These are phyloP conservation scores for Biscogniauxia marginata DNA, from an alignment of 2,329 filamentous ascomycete species.

Conservation along the genomic window DNA sequence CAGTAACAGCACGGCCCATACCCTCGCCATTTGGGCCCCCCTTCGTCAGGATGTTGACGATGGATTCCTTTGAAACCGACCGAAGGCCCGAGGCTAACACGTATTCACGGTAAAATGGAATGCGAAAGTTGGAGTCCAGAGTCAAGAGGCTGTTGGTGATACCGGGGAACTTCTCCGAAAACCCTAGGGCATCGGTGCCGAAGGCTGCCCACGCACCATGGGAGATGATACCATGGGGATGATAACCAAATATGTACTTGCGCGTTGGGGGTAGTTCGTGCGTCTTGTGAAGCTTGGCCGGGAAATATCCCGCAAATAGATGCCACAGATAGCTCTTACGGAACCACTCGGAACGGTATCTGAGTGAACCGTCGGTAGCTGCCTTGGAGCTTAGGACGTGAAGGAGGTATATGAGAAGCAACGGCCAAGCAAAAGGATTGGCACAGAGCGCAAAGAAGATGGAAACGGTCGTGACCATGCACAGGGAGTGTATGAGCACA, in stretches of 20 bases:
- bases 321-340: constrained; percentile 77
- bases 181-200: constrained; percentile 84
- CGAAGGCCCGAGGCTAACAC: constrained; percentile 83
- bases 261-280: constrained; percentile 73
- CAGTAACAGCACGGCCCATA: constrained; percentile 93
- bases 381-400: constrained; percentile 80
- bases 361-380: constrained; percentile 71
- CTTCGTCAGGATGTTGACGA: constrained; percentile 80
- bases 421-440: constrained; percentile 88
- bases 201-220: constrained; percentile 95
- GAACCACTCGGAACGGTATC: constrained; percentile 71
- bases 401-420: constrained; percentile 72
- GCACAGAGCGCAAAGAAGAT: constrained; percentile 89
- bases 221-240: constrained; percentile 95
- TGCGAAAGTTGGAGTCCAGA: constrained; percentile 91
- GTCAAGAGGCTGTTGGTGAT: constrained; percentile 94
- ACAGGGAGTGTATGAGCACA: constrained; percentile 71
- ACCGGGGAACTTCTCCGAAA: constrained; percentile 83
- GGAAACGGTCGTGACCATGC: constrained; percentile 68
- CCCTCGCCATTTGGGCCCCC: constrained; percentile 77
- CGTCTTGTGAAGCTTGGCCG: constrained; percentile 82
- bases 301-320: constrained; percentile 90
- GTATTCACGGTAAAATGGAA: constrained; percentile 93
- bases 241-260: constrained; percentile 97
- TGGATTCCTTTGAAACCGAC: constrained; percentile 88